These are phyloP conservation scores for Cercospora janseana DNA, from an alignment of 2,329 filamentous ascomycete species.

Conservation along the genomic window DNA sequence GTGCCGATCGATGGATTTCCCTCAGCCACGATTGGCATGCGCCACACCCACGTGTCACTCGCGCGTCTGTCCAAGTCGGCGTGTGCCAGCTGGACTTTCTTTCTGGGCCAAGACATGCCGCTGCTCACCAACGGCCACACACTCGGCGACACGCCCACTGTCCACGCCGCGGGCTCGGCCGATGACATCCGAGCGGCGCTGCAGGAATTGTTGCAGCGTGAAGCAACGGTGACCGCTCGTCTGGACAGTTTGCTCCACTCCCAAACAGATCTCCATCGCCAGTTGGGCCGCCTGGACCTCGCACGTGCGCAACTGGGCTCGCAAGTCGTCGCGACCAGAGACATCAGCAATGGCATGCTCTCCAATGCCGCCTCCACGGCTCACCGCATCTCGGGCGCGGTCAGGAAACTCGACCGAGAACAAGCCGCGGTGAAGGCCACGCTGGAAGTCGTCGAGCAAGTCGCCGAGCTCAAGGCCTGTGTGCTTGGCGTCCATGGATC, in stretches of 20 bases:
- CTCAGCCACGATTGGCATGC: no score
- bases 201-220: constrained; percentile 69
- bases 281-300: constrained; percentile 82
- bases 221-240: constrained; percentile 69
- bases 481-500: constrained; percentile 90
- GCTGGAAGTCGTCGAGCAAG: constrained; percentile 87
- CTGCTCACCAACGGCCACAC: constrained; percentile 5
- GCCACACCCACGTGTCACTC: no score
- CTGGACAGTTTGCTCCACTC: constrained; percentile 76
- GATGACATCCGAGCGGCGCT: constrained; percentile 78
- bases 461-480: constrained; percentile 94
- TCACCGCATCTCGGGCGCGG: constrained; percentile 77
- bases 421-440: constrained; percentile 90
- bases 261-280: constrained; percentile 81
- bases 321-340: constrained; percentile 78
- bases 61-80: no score
- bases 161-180: constrained; percentile 71
- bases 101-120: constrained; percentile 11
- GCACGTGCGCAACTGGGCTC: constrained; percentile 83
- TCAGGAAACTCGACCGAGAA: constrained; percentile 84
- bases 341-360: constrained; percentile 88
- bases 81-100: no score
- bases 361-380: constrained; percentile 82
- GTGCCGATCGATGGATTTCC: no score
- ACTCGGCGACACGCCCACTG: constrained; percentile 29